These are phyloP conservation scores for Nepenthes mirabilis DNA, from an alignment of 148 eudicot species.

Conservation along the genomic window DNA sequence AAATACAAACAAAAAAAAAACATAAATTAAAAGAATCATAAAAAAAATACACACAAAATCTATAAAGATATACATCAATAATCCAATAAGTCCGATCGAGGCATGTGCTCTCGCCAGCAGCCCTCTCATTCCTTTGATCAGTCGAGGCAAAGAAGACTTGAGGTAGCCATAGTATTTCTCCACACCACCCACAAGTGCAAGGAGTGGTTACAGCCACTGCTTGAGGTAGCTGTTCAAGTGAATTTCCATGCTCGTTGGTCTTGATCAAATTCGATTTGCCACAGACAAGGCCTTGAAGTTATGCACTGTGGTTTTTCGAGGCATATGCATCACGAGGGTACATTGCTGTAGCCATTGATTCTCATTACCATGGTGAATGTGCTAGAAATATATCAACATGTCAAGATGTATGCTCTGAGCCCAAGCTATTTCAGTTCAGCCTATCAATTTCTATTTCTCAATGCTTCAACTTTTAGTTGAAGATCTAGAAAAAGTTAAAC, in stretches of 20 bases:
- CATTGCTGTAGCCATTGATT: constrained; percentile 79
- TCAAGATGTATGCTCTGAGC: constrained; percentile 42
- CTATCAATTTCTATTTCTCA: too few relatives aligned
- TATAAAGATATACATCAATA: too few relatives aligned
- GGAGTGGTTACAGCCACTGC: constrained; percentile 90
- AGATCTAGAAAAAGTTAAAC: too few relatives aligned
- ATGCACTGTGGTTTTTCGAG: constrained; percentile 22
- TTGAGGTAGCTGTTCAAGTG: constrained; percentile 43
- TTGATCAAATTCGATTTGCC: neutral
- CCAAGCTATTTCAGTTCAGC: constrained; percentile 2
- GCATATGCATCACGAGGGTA: constrained; percentile 97
- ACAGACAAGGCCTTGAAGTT: constrained; percentile 1
- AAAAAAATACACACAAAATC: too few relatives aligned
- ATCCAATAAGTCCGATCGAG: too few relatives aligned
- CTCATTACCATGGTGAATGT: constrained; percentile 97
- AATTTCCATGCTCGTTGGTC: neutral
- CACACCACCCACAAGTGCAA: constrained; percentile 89
- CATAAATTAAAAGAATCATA: too few relatives aligned
- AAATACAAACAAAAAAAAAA: too few relatives aligned
- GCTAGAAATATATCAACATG: constrained; percentile 66
- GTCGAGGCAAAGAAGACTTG: too few relatives aligned
- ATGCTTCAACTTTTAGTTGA: too few relatives aligned
- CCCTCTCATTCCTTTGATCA: too few relatives aligned
- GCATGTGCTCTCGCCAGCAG: too few relatives aligned
- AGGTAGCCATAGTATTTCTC: constrained; percentile 64